Base-by-base conservation (phyloP, 176 grass and related monocot genomes). In the Neostapfia colusana region DNA sequence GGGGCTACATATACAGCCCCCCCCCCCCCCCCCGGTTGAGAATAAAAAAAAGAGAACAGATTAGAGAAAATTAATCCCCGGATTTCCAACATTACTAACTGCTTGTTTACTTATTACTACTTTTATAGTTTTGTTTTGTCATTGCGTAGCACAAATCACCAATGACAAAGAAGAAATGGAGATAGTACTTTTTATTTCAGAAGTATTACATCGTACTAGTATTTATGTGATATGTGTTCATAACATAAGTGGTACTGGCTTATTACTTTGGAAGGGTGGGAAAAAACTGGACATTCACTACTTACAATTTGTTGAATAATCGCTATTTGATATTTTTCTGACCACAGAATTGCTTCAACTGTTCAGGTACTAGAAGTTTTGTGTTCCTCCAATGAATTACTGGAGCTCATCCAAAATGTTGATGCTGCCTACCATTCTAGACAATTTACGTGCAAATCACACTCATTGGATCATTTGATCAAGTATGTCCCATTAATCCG, bases 331-430 rank as follows among this genome's bases (percentile, higher is more conserved):
- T 63, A 17, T 49, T 39, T 79, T 0, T 17, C 76, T 60, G 65
- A 70, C 7, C 46, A n/a, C 10, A 46, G 63, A 14, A 21, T 70
- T 89, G 27, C 69, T 60, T 78, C 25, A 58, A 31, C 64, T 85
- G 39, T 70, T 62, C 74, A 97, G 93, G 68, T 97, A 25, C 63
- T 97, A 87, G 75, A 90, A 65, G 63, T 88, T 77, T 79, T 97
- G 69, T 79, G 74, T 77, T 85, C 84, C 15, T 82, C 87, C 38
- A 84, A 36, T 2, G 82, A 92, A 67, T 81, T 92, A 54, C 60
- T 88, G 68, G 85, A 49, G 28, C 87, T 92, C 77, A 70, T 92
- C 79, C 81, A 72, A 67, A 80, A 65, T 73, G 82, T 86, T 46
- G 82, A 92, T 36, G 73, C 67, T 61, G 79, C 82, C 54, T 97